Base-by-base conservation (phyloP, 306 rosid species). In the Biancaea sappan region DNA sequence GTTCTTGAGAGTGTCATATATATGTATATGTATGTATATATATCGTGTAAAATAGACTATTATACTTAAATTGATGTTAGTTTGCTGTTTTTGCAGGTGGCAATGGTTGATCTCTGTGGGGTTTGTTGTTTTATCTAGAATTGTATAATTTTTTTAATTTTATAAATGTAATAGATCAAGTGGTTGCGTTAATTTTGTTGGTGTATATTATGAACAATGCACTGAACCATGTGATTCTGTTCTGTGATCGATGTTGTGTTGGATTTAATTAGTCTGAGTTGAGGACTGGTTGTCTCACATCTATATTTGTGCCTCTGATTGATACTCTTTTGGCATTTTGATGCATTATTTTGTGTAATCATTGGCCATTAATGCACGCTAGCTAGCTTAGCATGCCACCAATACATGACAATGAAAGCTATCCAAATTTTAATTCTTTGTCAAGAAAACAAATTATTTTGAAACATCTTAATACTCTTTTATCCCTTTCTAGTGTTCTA, bases 41-140 rank as follows among this genome's bases (percentile, higher is more conserved):
- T n/a, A n/a, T n/a, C n/a, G n/a, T n/a, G n/a, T n/a, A n/a, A n/a
- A n/a, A n/a, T n/a, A n/a, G n/a, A n/a, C n/a, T n/a, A n/a, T n/a
- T n/a, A n/a, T n/a, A 53, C 40, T 29, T 40, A 16, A 72, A 22
- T 78, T 71, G 61, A 54, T 13, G 5, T 44, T 13, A 25, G 37
- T 22, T 52, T 72, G 25, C 37, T 64, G 34, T 62, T 48, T 16
- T 52, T 79, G 82, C 86, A 86, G 90, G 88, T 44, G 58, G 74
- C 10, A 54, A 60, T 46, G 32, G 76, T 32, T 81, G 79, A 79
- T 73, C 71, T 68, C 51, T 76, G 70, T 75, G 78, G 65, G 37
- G 65, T 53, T 72, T 46, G 72, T 28, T n/a, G 22, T 54, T 40
- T 40, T 72, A 57, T 66, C 66, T 68, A 50, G 53, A 67, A 43